Conservation (phyloP, 1,284 basidiomycete species). For the Malassezia cuniculi region DNA sequence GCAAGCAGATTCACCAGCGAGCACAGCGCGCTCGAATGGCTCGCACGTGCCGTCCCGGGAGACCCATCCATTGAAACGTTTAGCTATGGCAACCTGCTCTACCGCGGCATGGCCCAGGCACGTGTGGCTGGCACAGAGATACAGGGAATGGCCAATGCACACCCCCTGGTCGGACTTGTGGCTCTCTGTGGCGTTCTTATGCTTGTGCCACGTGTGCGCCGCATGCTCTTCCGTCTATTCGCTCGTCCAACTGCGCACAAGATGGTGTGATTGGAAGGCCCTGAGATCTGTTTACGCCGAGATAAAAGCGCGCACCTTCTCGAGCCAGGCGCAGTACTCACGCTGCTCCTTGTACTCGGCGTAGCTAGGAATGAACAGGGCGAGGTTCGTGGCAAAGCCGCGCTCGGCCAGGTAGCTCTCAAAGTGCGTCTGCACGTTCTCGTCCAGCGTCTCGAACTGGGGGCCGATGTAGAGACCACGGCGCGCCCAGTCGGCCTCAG, state of each 20-base stretch:
- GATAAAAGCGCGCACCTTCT: slow-evolving; percentile 69
- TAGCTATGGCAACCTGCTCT: slow-evolving; percentile 6
- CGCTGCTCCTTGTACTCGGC: slow-evolving; percentile 44
- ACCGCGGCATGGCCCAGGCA: slow-evolving; percentile 2
- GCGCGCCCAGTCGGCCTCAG: slow-evolving; percentile 84
- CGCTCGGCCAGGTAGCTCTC: slow-evolving; percentile 71
- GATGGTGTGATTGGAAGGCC: neutral
- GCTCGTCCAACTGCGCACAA: neutral
- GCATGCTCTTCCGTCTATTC: neutral
- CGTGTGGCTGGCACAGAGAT: neutral
- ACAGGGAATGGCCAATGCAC: neutral
- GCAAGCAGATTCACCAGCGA: too few relatives aligned
- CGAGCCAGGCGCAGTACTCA: slow-evolving; percentile 86
- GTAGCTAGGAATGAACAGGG: slow-evolving; percentile 46
- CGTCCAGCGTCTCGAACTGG: slow-evolving; percentile 81
- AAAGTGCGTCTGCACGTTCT: slow-evolving; percentile 71
- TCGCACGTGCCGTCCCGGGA: too few relatives aligned
- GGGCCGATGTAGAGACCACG: slow-evolving; percentile 84
- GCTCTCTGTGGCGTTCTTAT: slow-evolving; percentile 2
- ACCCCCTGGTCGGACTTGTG: slow-evolving; percentile 5
- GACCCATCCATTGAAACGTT: too few relatives aligned
- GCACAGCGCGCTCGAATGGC: too few relatives aligned
- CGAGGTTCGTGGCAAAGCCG: slow-evolving; percentile 68
- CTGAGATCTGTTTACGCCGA: slow-evolving; percentile 50
- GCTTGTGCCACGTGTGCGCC: slow-evolving; percentile 7